Conservation (phyloP, 345 rosid genomes). For the Camelina sativa region DNA sequence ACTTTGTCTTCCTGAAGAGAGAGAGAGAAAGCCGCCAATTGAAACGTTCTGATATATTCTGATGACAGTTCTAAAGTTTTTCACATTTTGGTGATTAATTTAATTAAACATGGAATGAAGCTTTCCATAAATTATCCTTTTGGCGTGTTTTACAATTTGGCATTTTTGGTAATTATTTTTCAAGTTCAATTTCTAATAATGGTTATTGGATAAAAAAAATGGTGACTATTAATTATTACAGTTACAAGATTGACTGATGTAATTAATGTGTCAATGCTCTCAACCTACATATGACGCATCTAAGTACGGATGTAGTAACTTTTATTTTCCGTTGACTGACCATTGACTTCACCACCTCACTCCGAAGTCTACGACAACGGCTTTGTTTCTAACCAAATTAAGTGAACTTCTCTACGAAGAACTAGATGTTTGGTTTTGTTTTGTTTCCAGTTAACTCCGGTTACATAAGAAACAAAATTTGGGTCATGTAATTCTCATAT, state of each 20-base stretch:
- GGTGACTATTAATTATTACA: too few species aligned
- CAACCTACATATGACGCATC: conserved; percentile 11
- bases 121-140: background rate
- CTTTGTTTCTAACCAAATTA: background rate
- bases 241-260: conserved; percentile 15
- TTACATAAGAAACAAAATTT: background rate
- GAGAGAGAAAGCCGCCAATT: conserved; percentile 39
- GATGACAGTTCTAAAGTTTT: conserved; percentile 40
- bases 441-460: background rate
- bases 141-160: background rate
- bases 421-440: background rate
- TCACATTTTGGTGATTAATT: conserved; percentile 26
- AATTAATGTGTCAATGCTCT: conserved; percentile 16
- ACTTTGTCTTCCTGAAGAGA: conserved; percentile 27
- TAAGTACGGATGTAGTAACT: background rate
- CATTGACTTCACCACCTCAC: background rate
- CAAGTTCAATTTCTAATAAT: background rate
- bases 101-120: conserved; percentile 18
- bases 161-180: conserved; percentile 13
- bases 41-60: conserved; percentile 43
- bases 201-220: background rate
- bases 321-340: background rate
- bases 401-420: background rate
- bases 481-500: background rate
- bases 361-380: background rate